phyloP scores from a whole-genome alignment of 176 grass and related monocot species.

The Musa acuminata region DNA sequence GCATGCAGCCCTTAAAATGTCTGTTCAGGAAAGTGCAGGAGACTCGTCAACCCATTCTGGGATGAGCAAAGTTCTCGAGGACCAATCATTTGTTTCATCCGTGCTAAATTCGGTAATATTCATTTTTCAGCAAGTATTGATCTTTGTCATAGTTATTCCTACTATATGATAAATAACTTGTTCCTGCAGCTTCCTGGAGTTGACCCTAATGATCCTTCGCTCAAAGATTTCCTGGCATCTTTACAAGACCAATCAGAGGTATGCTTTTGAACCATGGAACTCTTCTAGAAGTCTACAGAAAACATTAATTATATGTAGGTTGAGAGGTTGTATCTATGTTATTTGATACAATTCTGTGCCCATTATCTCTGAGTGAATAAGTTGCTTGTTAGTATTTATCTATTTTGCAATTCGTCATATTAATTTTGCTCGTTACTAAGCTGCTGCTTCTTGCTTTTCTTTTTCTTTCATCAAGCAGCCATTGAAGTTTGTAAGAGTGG shows the following conservation, averaged over 20 bases:
- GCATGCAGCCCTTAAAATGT: conserved; percentile 19
- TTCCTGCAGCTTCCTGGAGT: conserved; percentile 19
- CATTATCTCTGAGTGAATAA: too few species aligned
- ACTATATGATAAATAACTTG: background rate
- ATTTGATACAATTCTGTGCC: too few species aligned
- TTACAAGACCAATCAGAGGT: conserved; percentile 19
- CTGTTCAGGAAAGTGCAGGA: conserved; percentile 11
- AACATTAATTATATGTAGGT: too few species aligned
- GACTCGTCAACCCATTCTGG: conserved; percentile 4
- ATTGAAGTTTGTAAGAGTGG: too few species aligned
- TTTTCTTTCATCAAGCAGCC: too few species aligned
- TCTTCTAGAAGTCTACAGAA: background rate
- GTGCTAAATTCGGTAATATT: conserved; percentile 21
- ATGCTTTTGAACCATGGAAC: background rate
- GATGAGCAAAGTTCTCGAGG: conserved; percentile 20
- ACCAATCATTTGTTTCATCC: conserved; percentile 25
- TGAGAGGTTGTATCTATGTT: too few species aligned
- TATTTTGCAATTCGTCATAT: too few species aligned
- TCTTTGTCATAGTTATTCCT: background rate
- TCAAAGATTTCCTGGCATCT: conserved; percentile 24
- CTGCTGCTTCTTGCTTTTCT: too few species aligned
- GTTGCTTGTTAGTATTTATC: too few species aligned
- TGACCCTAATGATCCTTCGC: conserved; percentile 23
- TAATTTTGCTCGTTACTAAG: too few species aligned
- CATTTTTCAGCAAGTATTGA: background rate